Conservation (phyloP, 2,329 filamentous ascomycete species). For the Teratosphaeriaceae sp. region DNA sequence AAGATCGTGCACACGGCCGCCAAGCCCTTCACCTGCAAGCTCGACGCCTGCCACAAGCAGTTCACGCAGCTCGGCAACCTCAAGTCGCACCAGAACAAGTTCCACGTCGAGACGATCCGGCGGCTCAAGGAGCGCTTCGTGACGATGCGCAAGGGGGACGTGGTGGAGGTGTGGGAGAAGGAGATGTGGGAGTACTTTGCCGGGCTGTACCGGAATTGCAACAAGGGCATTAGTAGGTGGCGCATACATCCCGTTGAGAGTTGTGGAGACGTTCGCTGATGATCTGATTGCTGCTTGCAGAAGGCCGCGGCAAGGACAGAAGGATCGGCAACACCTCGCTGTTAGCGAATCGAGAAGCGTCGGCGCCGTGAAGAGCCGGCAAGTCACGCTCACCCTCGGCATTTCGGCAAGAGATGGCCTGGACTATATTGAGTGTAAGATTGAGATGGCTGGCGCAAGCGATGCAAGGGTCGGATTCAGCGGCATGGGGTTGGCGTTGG, state of each 20-base stretch:
- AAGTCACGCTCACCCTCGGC: background rate
- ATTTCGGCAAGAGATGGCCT: background rate
- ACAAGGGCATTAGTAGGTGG: slow-evolving; percentile 99
- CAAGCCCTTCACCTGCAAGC: slow-evolving; percentile 73
- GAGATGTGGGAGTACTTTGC: slow-evolving; percentile 81
- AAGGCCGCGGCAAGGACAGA: slow-evolving; percentile 82
- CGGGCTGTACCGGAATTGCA: slow-evolving; percentile 90
- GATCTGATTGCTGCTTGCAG: too few relatives aligned
- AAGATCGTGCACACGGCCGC: slow-evolving; percentile 69
- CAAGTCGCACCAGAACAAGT: slow-evolving; percentile 95
- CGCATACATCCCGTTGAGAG: too few relatives aligned
- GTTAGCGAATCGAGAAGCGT: background rate
- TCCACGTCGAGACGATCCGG: slow-evolving; percentile 69
- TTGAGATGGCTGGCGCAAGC: too few relatives aligned
- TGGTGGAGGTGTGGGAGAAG: slow-evolving; percentile 61
- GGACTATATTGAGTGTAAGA: background rate
- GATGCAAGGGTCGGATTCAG: background rate
- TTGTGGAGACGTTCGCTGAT: too few relatives aligned
- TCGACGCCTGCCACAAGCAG: slow-evolving; percentile 78
- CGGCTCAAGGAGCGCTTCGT: slow-evolving; percentile 66
- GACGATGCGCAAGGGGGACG: slow-evolving; percentile 52
- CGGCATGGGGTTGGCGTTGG: background rate
- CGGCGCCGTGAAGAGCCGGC: background rate
- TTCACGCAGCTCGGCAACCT: slow-evolving; percentile 90
- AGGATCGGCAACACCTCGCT: slow-evolving; percentile 42